Percentiles rank a stretch among this genome's conserved stretches.
phyloP scores from a whole-genome alignment of 768 basidiomycete genomes.

The Russula foetens region DNA sequence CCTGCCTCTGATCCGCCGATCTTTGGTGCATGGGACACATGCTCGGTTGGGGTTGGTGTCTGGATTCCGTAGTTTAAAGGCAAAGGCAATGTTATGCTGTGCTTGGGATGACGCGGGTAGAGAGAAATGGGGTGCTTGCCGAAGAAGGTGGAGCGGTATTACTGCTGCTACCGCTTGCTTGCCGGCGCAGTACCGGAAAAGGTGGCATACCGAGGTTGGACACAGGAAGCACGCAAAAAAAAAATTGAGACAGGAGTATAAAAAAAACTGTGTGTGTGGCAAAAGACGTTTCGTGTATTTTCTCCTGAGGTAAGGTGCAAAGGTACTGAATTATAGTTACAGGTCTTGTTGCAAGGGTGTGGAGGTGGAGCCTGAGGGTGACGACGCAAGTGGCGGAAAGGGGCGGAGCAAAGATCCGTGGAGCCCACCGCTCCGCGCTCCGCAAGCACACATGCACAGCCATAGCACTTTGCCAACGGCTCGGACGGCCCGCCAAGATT shows the following conservation, averaged over 20 bases:
- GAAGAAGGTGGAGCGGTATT: not conserved
- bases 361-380: too few relatives aligned
- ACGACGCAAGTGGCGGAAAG: too few relatives aligned
- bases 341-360: too few relatives aligned
- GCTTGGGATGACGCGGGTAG: not conserved
- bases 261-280: not conserved
- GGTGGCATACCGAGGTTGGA: not conserved
- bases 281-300: not conserved
- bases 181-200: not conserved
- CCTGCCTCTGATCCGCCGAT: slow-evolving; percentile 18
- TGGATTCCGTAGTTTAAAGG: not conserved
- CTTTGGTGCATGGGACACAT: slow-evolving; percentile 2
- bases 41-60: not conserved
- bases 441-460: too few relatives aligned
- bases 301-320: too few relatives aligned
- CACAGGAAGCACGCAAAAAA: not conserved
- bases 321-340: too few relatives aligned
- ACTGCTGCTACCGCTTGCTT: not conserved
- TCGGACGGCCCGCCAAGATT: too few relatives aligned
- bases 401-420: too few relatives aligned
- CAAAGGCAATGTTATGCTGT: not conserved
- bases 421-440: too few relatives aligned
- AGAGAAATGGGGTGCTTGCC: not conserved
- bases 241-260: not conserved
- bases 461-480: too few relatives aligned